Conservation (phyloP, 2,329 filamentous ascomycete genomes). For the Aureobasidium musti region DNA sequence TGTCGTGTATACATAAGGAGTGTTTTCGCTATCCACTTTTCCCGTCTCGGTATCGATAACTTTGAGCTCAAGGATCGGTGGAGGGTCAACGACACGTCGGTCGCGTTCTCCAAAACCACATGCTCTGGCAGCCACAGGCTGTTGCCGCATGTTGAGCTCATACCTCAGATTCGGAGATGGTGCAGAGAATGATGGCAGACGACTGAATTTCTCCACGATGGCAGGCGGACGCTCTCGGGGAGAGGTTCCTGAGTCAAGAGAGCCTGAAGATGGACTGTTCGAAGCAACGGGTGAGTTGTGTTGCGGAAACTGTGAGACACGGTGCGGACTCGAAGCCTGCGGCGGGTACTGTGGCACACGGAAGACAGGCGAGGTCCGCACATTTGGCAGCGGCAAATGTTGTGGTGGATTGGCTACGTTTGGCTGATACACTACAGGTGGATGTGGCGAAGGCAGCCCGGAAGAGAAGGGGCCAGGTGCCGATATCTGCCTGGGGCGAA, state of each 20-base stretch:
- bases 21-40: conserved; percentile 56
- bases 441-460: conserved; percentile 18
- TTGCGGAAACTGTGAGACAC: conserved; percentile 1
- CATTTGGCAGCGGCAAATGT: conserved; percentile 25
- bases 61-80: conserved; percentile 73
- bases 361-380: conserved; percentile 28
- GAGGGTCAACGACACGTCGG: conserved; percentile 78
- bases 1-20: conserved; percentile 57
- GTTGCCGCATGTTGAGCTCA: conserved; percentile 68
- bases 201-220: conserved; percentile 40
- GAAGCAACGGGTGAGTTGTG: conserved; percentile 35
- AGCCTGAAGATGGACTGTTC: conserved; percentile 31
- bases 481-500: conserved; percentile 21
- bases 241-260: conserved; percentile 36
- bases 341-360: conserved; percentile 26
- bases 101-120: conserved; percentile 84
- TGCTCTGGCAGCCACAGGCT: conserved; percentile 74
- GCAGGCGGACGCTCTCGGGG: conserved; percentile 32
- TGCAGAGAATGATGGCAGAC: conserved; percentile 27
- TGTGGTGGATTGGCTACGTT: conserved; percentile 30
- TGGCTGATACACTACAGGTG: conserved; percentile 24
- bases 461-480: conserved; percentile 12
- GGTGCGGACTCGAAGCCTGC: conserved; percentile 3
- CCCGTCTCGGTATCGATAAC: conserved; percentile 61
- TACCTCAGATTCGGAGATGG: conserved; percentile 42